These are phyloP conservation scores for Pseudogymnoascus sp. DNA, from an alignment of 2,329 filamentous ascomycete genomes.

Conservation along the genomic window DNA sequence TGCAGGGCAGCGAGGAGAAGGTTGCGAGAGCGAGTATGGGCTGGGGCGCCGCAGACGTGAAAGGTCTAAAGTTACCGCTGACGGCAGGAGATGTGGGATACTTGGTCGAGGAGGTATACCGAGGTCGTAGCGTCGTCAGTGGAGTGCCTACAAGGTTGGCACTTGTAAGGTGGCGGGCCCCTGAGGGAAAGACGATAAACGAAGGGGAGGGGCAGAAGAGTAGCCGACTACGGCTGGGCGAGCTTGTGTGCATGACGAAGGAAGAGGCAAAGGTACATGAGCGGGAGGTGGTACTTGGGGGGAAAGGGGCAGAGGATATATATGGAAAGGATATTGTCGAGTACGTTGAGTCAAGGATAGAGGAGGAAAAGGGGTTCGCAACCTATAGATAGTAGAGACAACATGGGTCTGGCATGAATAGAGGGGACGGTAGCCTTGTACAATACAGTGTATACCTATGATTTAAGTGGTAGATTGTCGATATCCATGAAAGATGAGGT, in stretches of 20 bases:
- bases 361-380: constrained; percentile 47
- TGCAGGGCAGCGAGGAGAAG: constrained; percentile 75
- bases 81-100: constrained; percentile 77
- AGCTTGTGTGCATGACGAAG: constrained; percentile 86
- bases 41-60: constrained; percentile 35
- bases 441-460: background rate
- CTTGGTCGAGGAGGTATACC: constrained; percentile 80
- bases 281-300: constrained; percentile 64
- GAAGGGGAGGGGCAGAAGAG: constrained; percentile 66
- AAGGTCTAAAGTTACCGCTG: constrained; percentile 72
- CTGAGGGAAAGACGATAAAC: constrained; percentile 50
- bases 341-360: constrained; percentile 55
- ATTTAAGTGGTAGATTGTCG: background rate
- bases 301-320: constrained; percentile 58
- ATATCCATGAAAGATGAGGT: background rate
- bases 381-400: background rate
- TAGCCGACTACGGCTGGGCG: constrained; percentile 56
- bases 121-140: constrained; percentile 72
- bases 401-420: background rate
- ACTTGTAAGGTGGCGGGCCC: constrained; percentile 72
- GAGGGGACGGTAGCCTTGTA: background rate
- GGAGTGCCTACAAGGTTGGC: constrained; percentile 71
- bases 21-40: constrained; percentile 47
- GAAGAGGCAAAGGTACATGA: constrained; percentile 78
- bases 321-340: constrained; percentile 62